Base-by-base conservation (phyloP, 164 flowering plant species). In the Stephania yunnanensis region DNA sequence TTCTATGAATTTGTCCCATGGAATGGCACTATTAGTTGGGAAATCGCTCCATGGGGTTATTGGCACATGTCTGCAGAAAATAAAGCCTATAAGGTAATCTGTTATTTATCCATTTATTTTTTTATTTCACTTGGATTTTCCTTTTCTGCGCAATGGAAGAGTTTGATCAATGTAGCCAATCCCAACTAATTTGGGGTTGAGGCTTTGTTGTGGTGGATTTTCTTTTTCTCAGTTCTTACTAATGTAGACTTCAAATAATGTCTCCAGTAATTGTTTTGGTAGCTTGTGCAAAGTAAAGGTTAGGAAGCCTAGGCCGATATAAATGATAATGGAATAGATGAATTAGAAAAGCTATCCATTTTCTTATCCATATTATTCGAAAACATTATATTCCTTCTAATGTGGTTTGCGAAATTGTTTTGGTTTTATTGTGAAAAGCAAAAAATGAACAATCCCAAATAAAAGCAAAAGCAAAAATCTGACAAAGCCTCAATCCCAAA, bases 1-100 rank as follows among this genome's bases (percentile, higher is more conserved):
- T 91, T 95, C 82, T 91, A 92, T 86, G 99, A 95, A 84, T 95
- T 93, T 86, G 99, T 92, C 15, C 99, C 99, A 73, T 95, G 99
- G 99, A 91, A 89, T 84, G 96, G 95, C 68, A 81, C 75, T 76
- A 87, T 95, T n/a, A 81, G 52, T 17, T 95, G 96, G 96, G 98
- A 95, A 83, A 74, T 93, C 72, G 77, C 88, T 81, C 86, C 85
- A 79, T 95, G 99, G 99, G 99, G 99, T 73, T 82, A 82, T 76
- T 95, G 99, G 99, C 77, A 76, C 68, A 84, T 93, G 63, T 80
- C 86, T 79, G 99, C 90, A 30, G 97, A 93, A 75, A 95, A 88
- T 77, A 83, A 80, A 52, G 81, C 82, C 6, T 87, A 95, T 78
- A 81, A 75, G 93, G 99, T 92, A 83, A 79, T 46, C 79, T 12